Evolutionary conservation across 257 asterid genomes (phyloP), one percentile per base, ranked within the genome.

Genomic region (Rehmannia glutinosa): DNA sequence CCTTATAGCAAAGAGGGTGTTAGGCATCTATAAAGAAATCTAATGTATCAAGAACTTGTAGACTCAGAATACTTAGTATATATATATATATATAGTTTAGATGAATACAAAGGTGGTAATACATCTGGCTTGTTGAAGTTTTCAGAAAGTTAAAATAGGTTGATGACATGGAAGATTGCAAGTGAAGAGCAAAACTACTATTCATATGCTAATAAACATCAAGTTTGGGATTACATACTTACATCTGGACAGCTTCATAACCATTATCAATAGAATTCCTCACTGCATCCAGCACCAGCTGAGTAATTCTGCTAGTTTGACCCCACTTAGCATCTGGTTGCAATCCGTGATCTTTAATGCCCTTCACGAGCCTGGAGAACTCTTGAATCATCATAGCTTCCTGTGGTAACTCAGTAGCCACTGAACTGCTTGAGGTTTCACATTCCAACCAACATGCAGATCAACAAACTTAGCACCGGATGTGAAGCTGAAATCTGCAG

Each of bases 231-330:
- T 3, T 23, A 58, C 13, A 38, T 45, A 32, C 75, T 64, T 72
- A 83, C 80, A 83, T 39, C 39, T 69, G 72, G 47, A 88, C 81
- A 12, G 78, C 84, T 69, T 78, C 69, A 66, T 62, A 74, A 54
- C 83, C 84, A 71, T 66, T 75, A 45, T 91, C 92, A 2, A 91
- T 81, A 6, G 96, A 91, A 30, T 51, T 70, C 61, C 53, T 86
- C 3, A 88, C 90, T 4, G 96, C 96, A 81, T 86, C 96, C 57
- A 88, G 38, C 75, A 88, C 95, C 32, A 80, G 68, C 74, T 89
- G 95, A 50, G 84, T 84, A 43, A 50, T 41, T 74, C 92, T 79
- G 69, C 92, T 88, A 8, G 72, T 80, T 5, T 15, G 66, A 58
- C 86, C 85, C 97, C 96, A 90, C 74, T 66, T 84, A 6, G 61